Evolutionary conservation across 2,329 filamentous ascomycete species (phyloP), one percentile per base, ranked within the genome.

Genomic region (Aureobasidium sp.): DNA sequence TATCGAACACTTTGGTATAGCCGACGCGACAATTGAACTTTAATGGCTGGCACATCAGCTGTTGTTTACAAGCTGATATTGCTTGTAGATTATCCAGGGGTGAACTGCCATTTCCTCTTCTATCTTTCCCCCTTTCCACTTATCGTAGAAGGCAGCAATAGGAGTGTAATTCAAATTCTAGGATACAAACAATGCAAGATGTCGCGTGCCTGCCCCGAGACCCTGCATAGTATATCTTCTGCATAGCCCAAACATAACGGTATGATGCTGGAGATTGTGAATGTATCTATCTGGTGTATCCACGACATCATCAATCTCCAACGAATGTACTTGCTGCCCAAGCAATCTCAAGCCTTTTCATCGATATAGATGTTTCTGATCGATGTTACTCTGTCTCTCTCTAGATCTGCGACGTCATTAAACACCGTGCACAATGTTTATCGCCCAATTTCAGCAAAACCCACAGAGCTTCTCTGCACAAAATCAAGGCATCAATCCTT

Each of bases 331-430:
- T 51, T 36, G 53, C 22, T 57, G n/a, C 39, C 39, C 53, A 57
- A 57, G 53, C 52, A 44, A 45, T 45, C 36, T 12, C 53, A 45
- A 36, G 41, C 34, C 7, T 44, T 45, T 45, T 20, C 45, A 2
- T 55, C 37, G 51, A 55, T 55, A 42, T 42, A 31, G 22, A 29
- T 55, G 14, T 6, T 17, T 39, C 34, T 53, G 29, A 55, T 42
- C 37, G 51, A 42, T 55, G 31, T 49, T 27, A 20, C 37, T 15
- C 8, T 12, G 9, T 5, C 4, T 2, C 17, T 29, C 52, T 57
- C 39, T 27, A 45, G 53, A 57, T 55, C 37, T 55, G 51, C 53
- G 53, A 57, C 53, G 53, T 57, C 53, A 57, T 57, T 20, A 14
- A 5, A 14, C 34, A 39, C 52, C 53, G 53, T 57, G 53, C 53